A percentile compares a stretch with the other conserved stretches of the same genome.
Conservation (phyloP, 139 green algal species). For the Limnomonas spitsbergensis region DNA sequence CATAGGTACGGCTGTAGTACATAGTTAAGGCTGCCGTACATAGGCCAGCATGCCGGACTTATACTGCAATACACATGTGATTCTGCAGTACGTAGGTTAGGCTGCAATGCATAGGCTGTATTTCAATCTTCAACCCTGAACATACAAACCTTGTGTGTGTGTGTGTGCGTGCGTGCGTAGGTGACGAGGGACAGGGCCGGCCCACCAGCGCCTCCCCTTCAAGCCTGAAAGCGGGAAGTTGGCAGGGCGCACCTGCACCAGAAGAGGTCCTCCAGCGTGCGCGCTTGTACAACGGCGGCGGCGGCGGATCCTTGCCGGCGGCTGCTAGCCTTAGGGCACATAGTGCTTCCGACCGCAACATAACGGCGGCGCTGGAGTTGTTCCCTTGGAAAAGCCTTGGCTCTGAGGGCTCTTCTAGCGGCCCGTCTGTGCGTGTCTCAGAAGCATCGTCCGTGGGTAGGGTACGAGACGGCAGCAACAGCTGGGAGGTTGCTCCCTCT, state of each 20-base stretch:
- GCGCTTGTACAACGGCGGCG: too few species aligned
- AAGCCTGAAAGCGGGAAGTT: not conserved
- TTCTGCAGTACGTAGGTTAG: not conserved
- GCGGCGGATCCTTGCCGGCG: too few species aligned
- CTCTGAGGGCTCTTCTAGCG: not conserved
- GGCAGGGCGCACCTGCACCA: not conserved
- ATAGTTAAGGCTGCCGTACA: not conserved
- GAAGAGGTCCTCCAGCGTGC: not conserved
- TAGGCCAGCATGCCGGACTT: not conserved
- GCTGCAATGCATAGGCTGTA: not conserved
- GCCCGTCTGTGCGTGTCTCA: too few species aligned
- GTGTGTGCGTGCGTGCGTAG: not conserved
- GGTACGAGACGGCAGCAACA: too few species aligned
- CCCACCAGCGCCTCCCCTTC: not conserved
- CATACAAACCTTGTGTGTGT: not conserved
- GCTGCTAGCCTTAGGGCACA: not conserved
- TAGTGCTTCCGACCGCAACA: not conserved
- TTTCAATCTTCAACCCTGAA: not conserved
- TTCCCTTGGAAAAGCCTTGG: not conserved
- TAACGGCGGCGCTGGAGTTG: not conserved
- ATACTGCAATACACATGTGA: not conserved
- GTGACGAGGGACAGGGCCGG: not conserved
- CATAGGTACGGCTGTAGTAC: too few species aligned
- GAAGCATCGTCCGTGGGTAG: too few species aligned
- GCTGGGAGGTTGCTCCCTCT: too few species aligned